These are phyloP conservation scores for Naganishia liquefaciens DNA, from an alignment of 1,284 basidiomycete genomes.

Conservation along the genomic window DNA sequence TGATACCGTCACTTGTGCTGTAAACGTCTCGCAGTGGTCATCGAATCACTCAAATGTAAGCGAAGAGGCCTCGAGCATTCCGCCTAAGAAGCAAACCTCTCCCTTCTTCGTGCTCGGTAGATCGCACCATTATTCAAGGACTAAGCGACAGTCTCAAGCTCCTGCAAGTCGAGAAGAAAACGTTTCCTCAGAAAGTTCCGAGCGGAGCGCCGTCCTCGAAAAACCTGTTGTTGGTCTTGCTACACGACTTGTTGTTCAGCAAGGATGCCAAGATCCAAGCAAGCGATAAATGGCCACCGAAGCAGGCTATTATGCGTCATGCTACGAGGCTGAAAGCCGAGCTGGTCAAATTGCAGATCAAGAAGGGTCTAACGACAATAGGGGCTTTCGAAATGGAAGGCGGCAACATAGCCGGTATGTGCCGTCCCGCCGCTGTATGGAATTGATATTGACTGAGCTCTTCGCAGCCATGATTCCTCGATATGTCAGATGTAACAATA, in stretches of 20 bases:
- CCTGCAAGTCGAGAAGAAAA: constrained; percentile 71
- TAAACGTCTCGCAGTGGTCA: constrained; percentile 63
- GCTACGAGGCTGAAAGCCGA: constrained; percentile 84
- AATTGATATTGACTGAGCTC: neutral
- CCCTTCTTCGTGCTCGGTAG: neutral
- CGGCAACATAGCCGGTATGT: constrained; percentile 40
- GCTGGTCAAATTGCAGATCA: constrained; percentile 79
- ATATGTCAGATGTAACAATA: constrained; percentile 81
- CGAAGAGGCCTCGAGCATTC: no score
- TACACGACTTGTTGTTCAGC: constrained; percentile 81
- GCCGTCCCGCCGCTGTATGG: neutral
- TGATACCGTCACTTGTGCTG: constrained; percentile 17
- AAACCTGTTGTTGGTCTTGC: constrained; percentile 75
- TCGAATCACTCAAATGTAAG: constrained; percentile 90
- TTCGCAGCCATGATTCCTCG: constrained; percentile 68
- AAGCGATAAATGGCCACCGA: constrained; percentile 75
- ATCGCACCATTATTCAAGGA: constrained; percentile 44
- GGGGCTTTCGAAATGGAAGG: constrained; percentile 61
- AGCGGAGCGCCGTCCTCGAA: constrained; percentile 55
- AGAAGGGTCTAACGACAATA: constrained; percentile 66
- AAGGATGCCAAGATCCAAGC: constrained; percentile 72
- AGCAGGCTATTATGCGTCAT: constrained; percentile 77
- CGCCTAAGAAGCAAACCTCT: neutral
- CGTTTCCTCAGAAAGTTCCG: constrained; percentile 58
- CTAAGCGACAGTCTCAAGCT: constrained; percentile 69